Percentiles rank a stretch among this genome's conserved stretches.
These are phyloP conservation scores for Moniliophthora roreri DNA, from an alignment of 1,284 basidiomycete genomes.

Conservation along the genomic window DNA sequence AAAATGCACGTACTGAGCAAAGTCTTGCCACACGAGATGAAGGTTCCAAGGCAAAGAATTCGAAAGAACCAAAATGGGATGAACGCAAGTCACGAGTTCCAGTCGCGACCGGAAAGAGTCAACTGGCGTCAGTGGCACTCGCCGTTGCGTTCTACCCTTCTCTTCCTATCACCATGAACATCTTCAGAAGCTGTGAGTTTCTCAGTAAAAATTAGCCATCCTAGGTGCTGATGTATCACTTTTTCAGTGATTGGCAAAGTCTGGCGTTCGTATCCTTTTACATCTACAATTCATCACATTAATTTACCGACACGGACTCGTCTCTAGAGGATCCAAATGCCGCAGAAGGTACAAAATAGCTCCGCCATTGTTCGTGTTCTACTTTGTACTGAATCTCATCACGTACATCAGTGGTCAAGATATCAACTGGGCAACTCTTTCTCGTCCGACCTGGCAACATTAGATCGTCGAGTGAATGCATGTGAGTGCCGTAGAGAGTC, in stretches of 20 bases:
- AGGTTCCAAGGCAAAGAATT: no score
- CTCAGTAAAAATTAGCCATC: constrained; percentile 12
- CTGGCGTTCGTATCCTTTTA: constrained; percentile 72
- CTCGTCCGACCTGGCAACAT: constrained; percentile 90
- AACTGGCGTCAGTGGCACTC: constrained; percentile 12
- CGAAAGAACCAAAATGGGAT: not conserved
- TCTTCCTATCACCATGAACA: constrained; percentile 39
- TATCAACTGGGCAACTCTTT: constrained; percentile 90
- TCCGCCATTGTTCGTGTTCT: not conserved
- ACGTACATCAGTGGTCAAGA: constrained; percentile 71
- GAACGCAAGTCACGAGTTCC: constrained; percentile 14
- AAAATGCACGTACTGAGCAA: no score
- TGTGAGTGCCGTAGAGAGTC: constrained; percentile 58
- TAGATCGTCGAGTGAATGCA: constrained; percentile 94
- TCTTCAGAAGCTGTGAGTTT: constrained; percentile 75
- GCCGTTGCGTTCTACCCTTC: constrained; percentile 21
- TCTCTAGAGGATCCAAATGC: constrained; percentile 78
- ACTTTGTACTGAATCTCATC: not conserved
- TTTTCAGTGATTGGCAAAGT: constrained; percentile 85
- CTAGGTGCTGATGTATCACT: constrained; percentile 15
- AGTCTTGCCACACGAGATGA: no score
- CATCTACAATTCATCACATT: constrained; percentile 9
- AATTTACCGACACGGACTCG: constrained; percentile 18
- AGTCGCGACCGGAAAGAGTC: constrained; percentile 27
- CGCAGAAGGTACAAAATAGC: constrained; percentile 52